phyloP scores from a whole-genome alignment of 2,329 filamentous ascomycete genomes.

The Colletotrichum somersetense region DNA sequence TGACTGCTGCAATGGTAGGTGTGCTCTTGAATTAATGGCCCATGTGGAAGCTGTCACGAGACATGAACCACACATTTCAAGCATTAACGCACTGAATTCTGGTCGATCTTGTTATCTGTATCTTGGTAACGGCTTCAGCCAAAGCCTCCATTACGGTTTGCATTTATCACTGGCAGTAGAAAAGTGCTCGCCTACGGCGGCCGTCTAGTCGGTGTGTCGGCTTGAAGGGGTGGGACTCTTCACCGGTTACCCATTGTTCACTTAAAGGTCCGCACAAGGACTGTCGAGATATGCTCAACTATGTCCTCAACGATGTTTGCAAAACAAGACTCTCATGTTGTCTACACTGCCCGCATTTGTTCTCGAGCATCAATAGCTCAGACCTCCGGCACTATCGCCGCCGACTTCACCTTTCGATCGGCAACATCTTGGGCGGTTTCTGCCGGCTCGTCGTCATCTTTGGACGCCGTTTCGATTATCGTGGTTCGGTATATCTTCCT shows the following conservation, averaged over 20 bases:
- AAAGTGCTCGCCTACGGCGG: neutral
- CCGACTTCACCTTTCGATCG: slow-evolving; percentile 25
- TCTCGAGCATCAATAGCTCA: neutral
- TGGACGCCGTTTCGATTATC: slow-evolving; percentile 13
- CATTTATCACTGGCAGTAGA: neutral
- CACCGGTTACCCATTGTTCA: neutral
- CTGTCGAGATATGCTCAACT: neutral
- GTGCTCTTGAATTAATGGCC: neutral
- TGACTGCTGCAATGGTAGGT: neutral
- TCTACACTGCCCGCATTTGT: neutral
- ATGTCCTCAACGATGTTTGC: neutral
- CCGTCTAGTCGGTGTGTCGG: neutral
- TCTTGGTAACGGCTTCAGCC: neutral
- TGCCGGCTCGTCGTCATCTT: slow-evolving; percentile 6
- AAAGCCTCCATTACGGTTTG: neutral
- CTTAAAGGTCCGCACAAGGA: neutral
- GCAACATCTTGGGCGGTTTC: neutral
- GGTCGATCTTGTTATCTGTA: neutral
- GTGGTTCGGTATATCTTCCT: slow-evolving; percentile 15
- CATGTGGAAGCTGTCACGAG: neutral
- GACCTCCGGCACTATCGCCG: slow-evolving; percentile 27
- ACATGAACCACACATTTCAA: neutral
- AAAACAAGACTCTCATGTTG: neutral
- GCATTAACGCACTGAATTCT: too few species aligned
- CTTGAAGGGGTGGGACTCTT: neutral